Conservation (phyloP, 2,329 filamentous ascomycete species). For the Gliomastix tumulicola region DNA sequence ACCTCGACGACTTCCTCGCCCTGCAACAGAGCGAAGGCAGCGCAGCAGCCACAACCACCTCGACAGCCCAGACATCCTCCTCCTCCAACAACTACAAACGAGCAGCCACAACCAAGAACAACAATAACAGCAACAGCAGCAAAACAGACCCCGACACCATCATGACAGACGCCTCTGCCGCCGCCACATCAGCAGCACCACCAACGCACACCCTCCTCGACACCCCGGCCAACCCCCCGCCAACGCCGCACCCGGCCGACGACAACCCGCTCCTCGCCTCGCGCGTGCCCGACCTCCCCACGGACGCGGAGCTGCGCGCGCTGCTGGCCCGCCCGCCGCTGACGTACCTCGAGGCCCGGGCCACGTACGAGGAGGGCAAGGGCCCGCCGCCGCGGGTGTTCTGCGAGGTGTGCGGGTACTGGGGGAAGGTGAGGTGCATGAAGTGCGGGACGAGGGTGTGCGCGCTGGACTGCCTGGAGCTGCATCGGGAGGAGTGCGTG, state of each 20-base stretch:
- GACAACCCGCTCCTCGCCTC: slow-evolving; percentile 51
- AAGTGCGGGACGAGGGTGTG: slow-evolving; percentile 77
- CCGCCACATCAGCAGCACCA: background rate
- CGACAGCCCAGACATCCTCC: too few species aligned
- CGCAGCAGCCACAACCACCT: slow-evolving; percentile 19
- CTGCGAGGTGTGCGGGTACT: slow-evolving; percentile 77
- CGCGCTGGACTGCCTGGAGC: slow-evolving; percentile 65
- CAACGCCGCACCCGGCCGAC: slow-evolving; percentile 39
- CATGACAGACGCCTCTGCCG: slow-evolving; percentile 16
- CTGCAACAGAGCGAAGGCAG: slow-evolving; percentile 35
- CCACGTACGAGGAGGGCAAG: slow-evolving; percentile 25
- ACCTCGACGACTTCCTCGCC: slow-evolving; percentile 73
- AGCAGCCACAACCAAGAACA: slow-evolving; percentile 11
- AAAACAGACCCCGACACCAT: slow-evolving; percentile 14
- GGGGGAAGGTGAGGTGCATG: slow-evolving; percentile 68
- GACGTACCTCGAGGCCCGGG: slow-evolving; percentile 58
- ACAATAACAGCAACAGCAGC: slow-evolving; percentile 9
- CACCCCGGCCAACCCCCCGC: slow-evolving; percentile 20
- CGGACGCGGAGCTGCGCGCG: slow-evolving; percentile 54
- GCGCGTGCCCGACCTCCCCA: slow-evolving; percentile 49
- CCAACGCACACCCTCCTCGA: slow-evolving; percentile 29
- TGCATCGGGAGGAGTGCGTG: slow-evolving; percentile 66
- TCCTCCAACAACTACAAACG: slow-evolving; percentile 22
- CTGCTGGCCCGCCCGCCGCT: slow-evolving; percentile 59
- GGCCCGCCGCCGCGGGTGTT: slow-evolving; percentile 51